Evolutionary conservation across 192 early-diverging fungal species (phyloP), one percentile per base, ranked within the genome.

Genomic region (Linnemannia elongata): DNA sequence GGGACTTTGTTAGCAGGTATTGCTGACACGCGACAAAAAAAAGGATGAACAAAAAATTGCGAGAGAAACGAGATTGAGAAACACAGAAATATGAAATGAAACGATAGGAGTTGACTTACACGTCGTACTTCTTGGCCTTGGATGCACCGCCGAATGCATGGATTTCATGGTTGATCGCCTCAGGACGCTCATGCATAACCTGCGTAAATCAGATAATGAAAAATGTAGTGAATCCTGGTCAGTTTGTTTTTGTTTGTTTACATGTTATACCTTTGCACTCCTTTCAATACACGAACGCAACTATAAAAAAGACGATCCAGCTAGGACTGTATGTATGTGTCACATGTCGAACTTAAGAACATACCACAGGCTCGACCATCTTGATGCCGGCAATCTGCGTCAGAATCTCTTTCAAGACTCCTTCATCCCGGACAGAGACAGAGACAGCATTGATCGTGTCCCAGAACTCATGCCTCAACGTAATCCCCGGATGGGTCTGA

Each of bases 111-210:
- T 52, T 52, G 49, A 52, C 76, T 72, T 85, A 85, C 83, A 69
- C 74, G 9, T 57, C 12, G 35, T 55, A 69, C 69, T 60, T 66
- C 55, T 74, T 79, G 4, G 55, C 35, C 2, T 54, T 55, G 27
- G 73, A 47, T 9, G 17, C 82, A 7, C 22, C 42, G 6, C 66
- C 77, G 35, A 60, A 47, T 17, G n/a, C 54, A 9, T 68, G 74
- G 41, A 80, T 20, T 6, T n/a, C 49, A 7, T 69, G 6, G 1
- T 54, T n/a, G 45, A 68, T 10, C 17, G 45, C 60, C 6, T 87
- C 84, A 0, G 84, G 84, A 27, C 84, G 74, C 17, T 87, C 84
- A 39, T 87, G 84, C 70, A 78, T 87, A 13, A 85, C 75, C 83
- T 85, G 36, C 15, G 17, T 36, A 47, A 6, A 35, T 52, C 18